Evolutionary conservation across 495 filamentous ascomycete species (phyloP).

Genomic region (Neurospora sp.): DNA sequence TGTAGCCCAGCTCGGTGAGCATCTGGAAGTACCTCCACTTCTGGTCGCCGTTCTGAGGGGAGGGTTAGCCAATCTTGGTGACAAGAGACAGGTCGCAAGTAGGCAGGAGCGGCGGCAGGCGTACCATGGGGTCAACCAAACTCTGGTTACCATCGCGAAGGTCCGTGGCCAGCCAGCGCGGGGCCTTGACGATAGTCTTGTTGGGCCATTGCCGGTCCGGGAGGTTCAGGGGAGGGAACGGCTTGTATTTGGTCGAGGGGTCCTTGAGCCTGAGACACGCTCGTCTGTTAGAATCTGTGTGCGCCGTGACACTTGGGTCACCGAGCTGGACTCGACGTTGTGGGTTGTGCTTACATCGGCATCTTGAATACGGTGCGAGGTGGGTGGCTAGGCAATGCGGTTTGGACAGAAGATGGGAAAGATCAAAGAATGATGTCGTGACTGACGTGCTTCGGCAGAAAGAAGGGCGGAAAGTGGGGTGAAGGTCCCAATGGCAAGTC

Average conservation of each 20-base stretch:
- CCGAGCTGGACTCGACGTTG: neutral
- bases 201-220: constrained; percentile 88
- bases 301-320: constrained; percentile 8
- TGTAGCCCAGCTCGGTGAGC: constrained; percentile 89
- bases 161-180: constrained; percentile 79
- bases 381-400: constrained; percentile 2
- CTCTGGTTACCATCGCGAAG: constrained; percentile 84
- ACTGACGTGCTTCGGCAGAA: neutral
- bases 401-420: neutral
- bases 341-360: constrained; percentile 25
- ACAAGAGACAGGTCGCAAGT: neutral
- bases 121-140: constrained; percentile 81
- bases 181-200: constrained; percentile 66
- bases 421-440: neutral
- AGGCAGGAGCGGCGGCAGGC: constrained; percentile 6
- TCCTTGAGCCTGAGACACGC: constrained; percentile 68
- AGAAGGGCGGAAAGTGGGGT: constrained; percentile 4
- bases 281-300: constrained; percentile 7
- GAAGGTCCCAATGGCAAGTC: neutral
- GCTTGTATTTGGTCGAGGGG: constrained; percentile 85
- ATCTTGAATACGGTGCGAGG: constrained; percentile 11
- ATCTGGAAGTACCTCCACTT: constrained; percentile 94
- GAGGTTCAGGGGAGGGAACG: constrained; percentile 62
- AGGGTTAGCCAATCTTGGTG: constrained; percentile 13
- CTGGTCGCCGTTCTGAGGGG: constrained; percentile 69